Conservation (phyloP, 176 grass and related monocot species). For the Tillandsia leiboldiana region DNA sequence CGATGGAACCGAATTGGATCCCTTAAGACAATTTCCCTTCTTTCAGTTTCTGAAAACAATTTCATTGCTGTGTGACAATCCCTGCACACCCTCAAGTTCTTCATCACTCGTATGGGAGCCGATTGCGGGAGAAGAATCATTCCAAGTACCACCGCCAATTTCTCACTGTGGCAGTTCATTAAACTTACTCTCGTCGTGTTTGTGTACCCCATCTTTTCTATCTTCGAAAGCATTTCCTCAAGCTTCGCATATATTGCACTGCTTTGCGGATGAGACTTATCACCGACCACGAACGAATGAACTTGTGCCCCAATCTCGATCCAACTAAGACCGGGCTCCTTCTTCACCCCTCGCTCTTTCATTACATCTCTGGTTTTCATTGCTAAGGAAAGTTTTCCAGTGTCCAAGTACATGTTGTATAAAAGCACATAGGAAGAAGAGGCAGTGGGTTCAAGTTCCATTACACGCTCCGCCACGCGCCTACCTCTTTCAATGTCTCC, state of each 20-base stretch:
- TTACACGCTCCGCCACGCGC: slow-evolving; percentile 33
- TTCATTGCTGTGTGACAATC: slow-evolving; percentile 61
- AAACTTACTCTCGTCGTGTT: slow-evolving; percentile 8
- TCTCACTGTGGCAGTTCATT: slow-evolving; percentile 52
- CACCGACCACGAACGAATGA: slow-evolving; percentile 59
- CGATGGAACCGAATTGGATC: slow-evolving; percentile 19
- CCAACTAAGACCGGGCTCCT: slow-evolving; percentile 70
- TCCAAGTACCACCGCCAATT: slow-evolving; percentile 51
- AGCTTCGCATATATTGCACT: slow-evolving; percentile 38
- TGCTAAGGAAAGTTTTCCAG: slow-evolving; percentile 34
- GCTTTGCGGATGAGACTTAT: slow-evolving; percentile 47
- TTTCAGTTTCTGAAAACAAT: slow-evolving; percentile 39
- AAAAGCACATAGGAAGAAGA: slow-evolving; percentile 54
- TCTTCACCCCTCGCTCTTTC: slow-evolving; percentile 67
- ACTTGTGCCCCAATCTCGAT: slow-evolving; percentile 39
- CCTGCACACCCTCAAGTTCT: slow-evolving; percentile 54
- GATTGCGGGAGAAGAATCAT: slow-evolving; percentile 40
- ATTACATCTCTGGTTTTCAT: slow-evolving; percentile 49
- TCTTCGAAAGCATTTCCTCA: slow-evolving; percentile 42
- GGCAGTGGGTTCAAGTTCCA: slow-evolving; percentile 43
- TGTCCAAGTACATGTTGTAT: slow-evolving; percentile 60
- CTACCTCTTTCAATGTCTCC: slow-evolving; percentile 41
- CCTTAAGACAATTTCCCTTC: slow-evolving; percentile 20
- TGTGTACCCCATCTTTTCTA: slow-evolving; percentile 19
- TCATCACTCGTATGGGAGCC: slow-evolving; percentile 54